Base-by-base conservation (phyloP, 2,329 filamentous ascomycete genomes). In the Gaeumannomyces sp. region DNA sequence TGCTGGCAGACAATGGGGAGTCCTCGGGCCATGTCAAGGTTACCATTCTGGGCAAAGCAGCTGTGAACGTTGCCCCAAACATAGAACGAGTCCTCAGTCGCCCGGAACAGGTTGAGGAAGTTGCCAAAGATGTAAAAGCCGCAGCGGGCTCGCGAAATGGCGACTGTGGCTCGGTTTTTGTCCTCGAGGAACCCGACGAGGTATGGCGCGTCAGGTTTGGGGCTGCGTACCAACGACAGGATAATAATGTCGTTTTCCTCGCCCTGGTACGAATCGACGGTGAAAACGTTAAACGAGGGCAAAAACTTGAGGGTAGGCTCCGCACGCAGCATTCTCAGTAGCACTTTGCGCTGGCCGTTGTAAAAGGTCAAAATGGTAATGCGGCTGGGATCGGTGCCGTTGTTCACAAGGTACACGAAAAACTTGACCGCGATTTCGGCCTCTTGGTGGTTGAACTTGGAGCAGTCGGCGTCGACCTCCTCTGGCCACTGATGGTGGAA, bases 341-440 rank as follows among this genome's bases (percentile, higher is more conserved):
- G 80, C 2, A 81, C 76, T 68, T 89, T 89, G 59, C 89, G 83
- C 72, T 97, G 93, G 0, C 91, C 93, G 59, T 91, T 92, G 79
- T 97, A 97, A 72, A 95, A 97, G 0, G 92, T 94, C 62, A 97
- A 76, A 3, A 97, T 79, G 0, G 92, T 96, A 65, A 97, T 93
- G 7, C 88, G 80, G 0, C 77, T 73, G 0, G 83, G 73, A 0
- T 77, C 70, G 1, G 89, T 77, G 0, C 88, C 88, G 67, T 93
- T 94, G 66, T 86, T 77, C 1, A 89, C 73, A 0, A 97, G 83
- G 70, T 97, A 90, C 31, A 85, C 78, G 68, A 88, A 88, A 68
- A 96, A 90, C 0, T 81, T 82, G 0, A 87, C 83, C 35, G 97
- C 80, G 88, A 97, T 94, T 1, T 85, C 78, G 0, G 91, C 91